Conservation (phyloP, 169 alveolate genomes). For the Plasmodium cynomolgi region DNA sequence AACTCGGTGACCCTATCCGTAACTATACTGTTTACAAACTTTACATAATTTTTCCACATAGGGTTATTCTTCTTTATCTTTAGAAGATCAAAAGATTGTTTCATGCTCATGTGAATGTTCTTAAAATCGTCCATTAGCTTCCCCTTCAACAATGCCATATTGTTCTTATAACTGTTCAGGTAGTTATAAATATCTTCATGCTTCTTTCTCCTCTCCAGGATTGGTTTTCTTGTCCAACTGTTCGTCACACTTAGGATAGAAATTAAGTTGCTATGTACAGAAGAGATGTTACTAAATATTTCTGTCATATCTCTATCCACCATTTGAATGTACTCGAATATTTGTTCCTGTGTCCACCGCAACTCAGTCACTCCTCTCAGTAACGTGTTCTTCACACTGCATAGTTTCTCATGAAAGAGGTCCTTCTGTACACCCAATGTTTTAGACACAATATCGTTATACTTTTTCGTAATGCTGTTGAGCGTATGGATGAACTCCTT, state of each 20-base stretch:
- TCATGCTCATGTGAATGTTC: constrained; percentile 85
- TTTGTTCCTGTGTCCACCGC: constrained; percentile 52
- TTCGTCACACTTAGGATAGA: constrained; percentile 44
- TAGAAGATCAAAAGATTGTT: constrained; percentile 89
- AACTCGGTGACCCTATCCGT: constrained; percentile 80
- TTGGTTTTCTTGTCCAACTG: constrained; percentile 71
- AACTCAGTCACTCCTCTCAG: constrained; percentile 42
- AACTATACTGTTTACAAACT: constrained; percentile 88
- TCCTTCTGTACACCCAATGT: constrained; percentile 58
- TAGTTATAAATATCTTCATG: constrained; percentile 77
- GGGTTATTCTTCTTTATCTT: constrained; percentile 87
- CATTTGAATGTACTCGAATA: constrained; percentile 31
- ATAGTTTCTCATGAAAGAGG: constrained; percentile 34
- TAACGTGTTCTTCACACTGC: constrained; percentile 5
- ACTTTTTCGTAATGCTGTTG: constrained; percentile 37
- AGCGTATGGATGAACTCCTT: constrained; percentile 40
- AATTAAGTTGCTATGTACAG: constrained; percentile 33
- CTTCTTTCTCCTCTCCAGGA: constrained; percentile 86
- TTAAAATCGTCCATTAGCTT: constrained; percentile 83
- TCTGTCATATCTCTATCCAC: constrained; percentile 71
- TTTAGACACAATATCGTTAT: constrained; percentile 25
- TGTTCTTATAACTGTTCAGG: constrained; percentile 82
- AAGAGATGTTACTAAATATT: constrained; percentile 26
- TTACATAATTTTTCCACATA: constrained; percentile 91
- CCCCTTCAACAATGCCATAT: constrained; percentile 76